Evolutionary conservation across 2,329 filamentous ascomycete genomes (phyloP).

Genomic region (Claviceps sp.): DNA sequence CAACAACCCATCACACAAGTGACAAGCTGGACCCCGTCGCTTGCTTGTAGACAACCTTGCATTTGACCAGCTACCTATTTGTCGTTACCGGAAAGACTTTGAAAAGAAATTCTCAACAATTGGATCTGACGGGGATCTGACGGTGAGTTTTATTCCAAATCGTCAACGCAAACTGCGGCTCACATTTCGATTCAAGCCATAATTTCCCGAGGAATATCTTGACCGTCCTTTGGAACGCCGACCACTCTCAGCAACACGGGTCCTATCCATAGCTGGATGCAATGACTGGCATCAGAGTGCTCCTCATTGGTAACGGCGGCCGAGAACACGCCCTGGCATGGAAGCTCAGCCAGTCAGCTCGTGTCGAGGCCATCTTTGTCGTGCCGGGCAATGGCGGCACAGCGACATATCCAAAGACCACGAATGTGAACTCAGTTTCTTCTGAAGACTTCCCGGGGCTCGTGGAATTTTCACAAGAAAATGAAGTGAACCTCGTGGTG

Average conservation of each 20-base stretch:
- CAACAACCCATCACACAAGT: no score
- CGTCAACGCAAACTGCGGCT: not conserved
- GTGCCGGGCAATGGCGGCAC: conserved; percentile 83
- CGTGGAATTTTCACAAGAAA: conserved; percentile 58
- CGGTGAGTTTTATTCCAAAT: not conserved
- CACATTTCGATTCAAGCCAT: not conserved
- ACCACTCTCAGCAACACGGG: not conserved
- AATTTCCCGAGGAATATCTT: not conserved
- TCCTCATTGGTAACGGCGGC: conserved; percentile 86
- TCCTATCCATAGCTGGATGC: not conserved
- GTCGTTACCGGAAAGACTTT: not conserved
- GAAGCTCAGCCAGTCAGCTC: conserved; percentile 79
- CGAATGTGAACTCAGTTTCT: conserved; percentile 56
- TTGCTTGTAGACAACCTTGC: no score
- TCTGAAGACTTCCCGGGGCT: conserved; percentile 67
- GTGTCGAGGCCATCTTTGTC: conserved; percentile 60
- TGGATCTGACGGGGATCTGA: not conserved
- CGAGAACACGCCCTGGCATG: conserved; percentile 90
- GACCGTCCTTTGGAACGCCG: not conserved
- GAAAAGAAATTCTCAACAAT: not conserved
- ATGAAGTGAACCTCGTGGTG: conserved; percentile 68
- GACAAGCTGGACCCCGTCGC: no score
- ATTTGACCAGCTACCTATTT: not conserved
- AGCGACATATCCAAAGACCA: conserved; percentile 52
- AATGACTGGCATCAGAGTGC: conserved; percentile 45